Percentiles rank a stretch among this genome's conserved stretches.
Evolutionary conservation across 225 moss, liverwort and hornwort genomes (phyloP).

Genomic region (Rhytidiadelphus loreus): DNA sequence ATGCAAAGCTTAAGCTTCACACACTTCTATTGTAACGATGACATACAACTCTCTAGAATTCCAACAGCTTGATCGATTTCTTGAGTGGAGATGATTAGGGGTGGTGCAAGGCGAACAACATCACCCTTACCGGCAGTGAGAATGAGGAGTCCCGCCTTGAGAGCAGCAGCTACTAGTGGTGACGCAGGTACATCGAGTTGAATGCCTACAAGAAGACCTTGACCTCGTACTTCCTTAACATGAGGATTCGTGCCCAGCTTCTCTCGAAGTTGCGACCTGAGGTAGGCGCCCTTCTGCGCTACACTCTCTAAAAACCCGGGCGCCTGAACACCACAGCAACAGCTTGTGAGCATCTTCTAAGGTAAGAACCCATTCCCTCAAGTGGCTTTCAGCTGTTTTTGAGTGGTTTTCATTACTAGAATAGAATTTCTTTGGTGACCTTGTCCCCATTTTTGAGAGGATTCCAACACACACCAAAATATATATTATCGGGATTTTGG

Average conservation of each 20-base stretch:
- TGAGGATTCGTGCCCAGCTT: conserved; percentile 44
- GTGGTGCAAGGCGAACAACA: conserved; percentile 75
- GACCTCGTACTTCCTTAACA: conserved; percentile 79
- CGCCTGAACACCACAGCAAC: conserved; percentile 1
- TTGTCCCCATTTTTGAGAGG: neutral
- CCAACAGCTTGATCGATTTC: conserved; percentile 60
- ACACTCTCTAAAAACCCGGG: conserved; percentile 39
- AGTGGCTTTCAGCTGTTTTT: neutral
- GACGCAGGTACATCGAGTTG: conserved; percentile 66
- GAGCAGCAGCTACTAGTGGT: conserved; percentile 60
- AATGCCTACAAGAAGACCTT: conserved; percentile 71
- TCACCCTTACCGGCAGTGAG: conserved; percentile 86
- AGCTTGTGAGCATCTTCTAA: neutral
- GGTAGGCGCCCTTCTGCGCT: conserved; percentile 21
- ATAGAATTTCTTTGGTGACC: neutral
- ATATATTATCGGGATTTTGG: neutral
- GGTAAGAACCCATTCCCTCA: neutral
- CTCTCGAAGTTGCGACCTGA: conserved; percentile 21
- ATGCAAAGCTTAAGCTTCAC: neutral
- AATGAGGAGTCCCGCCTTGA: conserved; percentile 58
- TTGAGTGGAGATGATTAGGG: conserved; percentile 55
- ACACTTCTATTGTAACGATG: neutral
- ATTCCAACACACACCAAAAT: neutral
- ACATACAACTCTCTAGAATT: conserved; percentile 52
- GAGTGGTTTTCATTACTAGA: neutral